A percentile compares a stretch with the other conserved stretches of the same genome.
Conservation (phyloP, 306 rosid genomes). For the Sphenostylis stenocarpa region DNA sequence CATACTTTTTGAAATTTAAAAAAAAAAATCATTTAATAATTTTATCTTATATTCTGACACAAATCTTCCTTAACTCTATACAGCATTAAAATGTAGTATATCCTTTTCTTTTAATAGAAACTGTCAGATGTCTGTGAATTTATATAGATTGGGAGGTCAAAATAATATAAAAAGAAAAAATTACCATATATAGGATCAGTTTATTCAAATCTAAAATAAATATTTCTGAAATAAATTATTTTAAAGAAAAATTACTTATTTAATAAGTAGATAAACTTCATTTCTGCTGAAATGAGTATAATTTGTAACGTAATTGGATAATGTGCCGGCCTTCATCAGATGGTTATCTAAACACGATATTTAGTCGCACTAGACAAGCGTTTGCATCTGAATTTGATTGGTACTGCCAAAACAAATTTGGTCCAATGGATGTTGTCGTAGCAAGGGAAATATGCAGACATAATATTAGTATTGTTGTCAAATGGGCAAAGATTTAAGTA, state of each 20-base stretch:
- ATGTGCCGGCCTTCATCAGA: conserved; percentile 2
- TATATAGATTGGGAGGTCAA: background rate
- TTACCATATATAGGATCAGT: too few relatives aligned
- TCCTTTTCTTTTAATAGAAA: background rate
- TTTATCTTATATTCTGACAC: background rate
- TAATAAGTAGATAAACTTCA: background rate
- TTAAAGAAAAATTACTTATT: too few relatives aligned
- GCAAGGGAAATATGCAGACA: background rate
- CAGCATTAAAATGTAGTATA: background rate
- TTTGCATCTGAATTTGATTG: background rate
- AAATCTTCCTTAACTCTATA: background rate
- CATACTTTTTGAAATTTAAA: background rate
- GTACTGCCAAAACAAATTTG: background rate
- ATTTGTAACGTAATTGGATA: background rate
- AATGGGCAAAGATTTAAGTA: background rate
- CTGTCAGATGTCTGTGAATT: background rate
- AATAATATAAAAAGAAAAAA: background rate
- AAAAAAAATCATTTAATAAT: background rate
- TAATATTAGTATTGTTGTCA: background rate
- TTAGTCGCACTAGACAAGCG: background rate
- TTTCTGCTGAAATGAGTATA: background rate
- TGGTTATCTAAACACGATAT: background rate
- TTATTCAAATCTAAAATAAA: too few relatives aligned
- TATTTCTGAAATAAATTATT: too few relatives aligned
- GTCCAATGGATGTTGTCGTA: background rate